phyloP scores from a whole-genome alignment of 2,329 filamentous ascomycete species.

The Ascochyta fabae region DNA sequence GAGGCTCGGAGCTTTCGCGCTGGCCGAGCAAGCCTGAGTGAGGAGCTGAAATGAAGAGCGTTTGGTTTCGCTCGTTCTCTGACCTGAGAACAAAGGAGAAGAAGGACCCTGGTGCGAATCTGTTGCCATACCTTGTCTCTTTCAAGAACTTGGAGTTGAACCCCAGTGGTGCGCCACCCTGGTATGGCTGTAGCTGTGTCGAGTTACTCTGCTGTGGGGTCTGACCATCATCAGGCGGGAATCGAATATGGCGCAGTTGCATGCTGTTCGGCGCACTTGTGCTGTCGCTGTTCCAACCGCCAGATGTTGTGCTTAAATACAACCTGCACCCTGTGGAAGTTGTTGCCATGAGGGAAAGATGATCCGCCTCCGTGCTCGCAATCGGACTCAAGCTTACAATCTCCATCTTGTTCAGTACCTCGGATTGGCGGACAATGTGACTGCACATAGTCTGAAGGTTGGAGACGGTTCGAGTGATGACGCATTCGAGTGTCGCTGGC shows the following conservation, averaged over 20 bases:
- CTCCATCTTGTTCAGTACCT: constrained; percentile 69
- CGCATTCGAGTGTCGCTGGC: constrained; percentile 58
- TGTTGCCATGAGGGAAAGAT: constrained; percentile 86
- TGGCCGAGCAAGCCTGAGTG: constrained; percentile 84
- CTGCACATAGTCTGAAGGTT: constrained; percentile 73
- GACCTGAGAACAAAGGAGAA: constrained; percentile 78
- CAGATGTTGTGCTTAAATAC: constrained; percentile 88
- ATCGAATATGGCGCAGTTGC: constrained; percentile 97
- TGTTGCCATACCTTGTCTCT: constrained; percentile 55
- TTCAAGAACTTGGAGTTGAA: constrained; percentile 37
- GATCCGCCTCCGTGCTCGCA: constrained; percentile 76
- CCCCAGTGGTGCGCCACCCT: constrained; percentile 33
- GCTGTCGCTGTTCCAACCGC: constrained; percentile 68
- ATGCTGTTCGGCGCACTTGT: constrained; percentile 85
- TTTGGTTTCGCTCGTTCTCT: constrained; percentile 65
- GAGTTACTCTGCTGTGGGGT: constrained; percentile 29
- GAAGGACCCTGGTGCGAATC: constrained; percentile 89
- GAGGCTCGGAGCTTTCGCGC: constrained; percentile 59
- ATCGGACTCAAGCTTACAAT: constrained; percentile 90
- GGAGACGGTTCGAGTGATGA: constrained; percentile 61
- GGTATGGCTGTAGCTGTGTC: constrained; percentile 41
- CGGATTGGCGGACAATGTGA: constrained; percentile 78
- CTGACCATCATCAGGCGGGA: constrained; percentile 68
- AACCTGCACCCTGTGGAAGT: constrained; percentile 90
- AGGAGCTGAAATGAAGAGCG: constrained; percentile 83